Base-by-base conservation (phyloP, 2,329 filamentous ascomycete species). In the Rhynchosporium agropyri region DNA sequence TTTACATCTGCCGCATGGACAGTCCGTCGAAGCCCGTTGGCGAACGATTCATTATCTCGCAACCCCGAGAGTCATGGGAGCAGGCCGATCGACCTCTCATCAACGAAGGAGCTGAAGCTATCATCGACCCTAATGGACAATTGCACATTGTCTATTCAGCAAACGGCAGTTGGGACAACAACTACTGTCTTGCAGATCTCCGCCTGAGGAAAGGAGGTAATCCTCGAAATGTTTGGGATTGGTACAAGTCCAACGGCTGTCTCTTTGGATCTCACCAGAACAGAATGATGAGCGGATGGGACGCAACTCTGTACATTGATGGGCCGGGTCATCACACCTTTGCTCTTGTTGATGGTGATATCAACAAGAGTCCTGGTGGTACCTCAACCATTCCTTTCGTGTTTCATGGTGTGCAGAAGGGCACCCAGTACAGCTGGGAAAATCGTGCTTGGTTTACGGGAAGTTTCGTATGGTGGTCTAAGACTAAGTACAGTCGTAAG, bases 361-460 rank as follows among this genome's bases (percentile, higher is more conserved):
- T 58, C 5, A 58, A 58, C 42, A 13, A 58, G n/a, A 58, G 55
- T 13, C 55, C 55, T 9, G 55, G 55, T 12, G 55, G 55, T 2
- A 58, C 55, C n/a, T 20, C 13, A 0, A 8, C 26, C 3, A 58
- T 58, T 38, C 55, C 55, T 20, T 58, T 58, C 40, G 55, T 58
- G 28, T 58, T 58, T 13, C 55, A 58, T 46, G 55, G 55, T 33
- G 55, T 58, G 10, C 26, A 58, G 40, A 58, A 58, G 43, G 55
- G 55, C 3, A 58, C 55, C 7, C 40, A 58, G 13, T 58, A 58
- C 26, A 58, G n/a, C 6, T 58, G 55, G 55, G 55, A 7, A 2
- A 58, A 58, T n/a, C 55, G 55, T 20, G 26, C 55, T 36, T 58
- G 55, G 55, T 46, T 58, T 36, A 58, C 55, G 7, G 55, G 55